Conservation (phyloP, 169 alveolate species). For the Amoebophrya sp. region DNA sequence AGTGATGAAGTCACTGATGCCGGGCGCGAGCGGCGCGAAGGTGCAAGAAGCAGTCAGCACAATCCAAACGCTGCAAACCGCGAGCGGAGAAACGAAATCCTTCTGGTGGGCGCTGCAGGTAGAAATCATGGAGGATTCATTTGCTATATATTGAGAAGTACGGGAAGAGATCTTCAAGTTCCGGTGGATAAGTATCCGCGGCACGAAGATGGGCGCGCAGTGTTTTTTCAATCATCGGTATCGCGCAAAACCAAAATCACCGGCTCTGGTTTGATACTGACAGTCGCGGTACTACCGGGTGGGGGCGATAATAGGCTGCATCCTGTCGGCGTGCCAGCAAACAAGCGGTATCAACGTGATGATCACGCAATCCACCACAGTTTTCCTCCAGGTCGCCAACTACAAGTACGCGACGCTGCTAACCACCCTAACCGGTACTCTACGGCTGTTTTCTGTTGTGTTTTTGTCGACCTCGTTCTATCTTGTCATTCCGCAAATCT, state of each 20-base stretch:
- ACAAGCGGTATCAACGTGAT: conserved; percentile 49
- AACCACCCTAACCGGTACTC: background rate
- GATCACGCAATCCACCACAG: conserved; percentile 45
- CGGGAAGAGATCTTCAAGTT: too few relatives aligned
- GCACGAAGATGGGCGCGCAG: too few relatives aligned
- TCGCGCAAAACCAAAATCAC: too few relatives aligned
- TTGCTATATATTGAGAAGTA: too few relatives aligned
- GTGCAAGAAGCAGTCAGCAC: background rate
- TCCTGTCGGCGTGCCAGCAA: conserved; percentile 48
- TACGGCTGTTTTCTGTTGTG: too few relatives aligned
- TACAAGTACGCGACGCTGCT: background rate
- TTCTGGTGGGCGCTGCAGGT: background rate
- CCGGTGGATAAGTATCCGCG: too few relatives aligned
- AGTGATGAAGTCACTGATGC: background rate
- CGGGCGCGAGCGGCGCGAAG: background rate
- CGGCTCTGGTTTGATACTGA: too few relatives aligned
- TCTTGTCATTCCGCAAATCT: background rate
- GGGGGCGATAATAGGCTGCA: conserved; percentile 38
- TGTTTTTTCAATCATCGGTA: too few relatives aligned
- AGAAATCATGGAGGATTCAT: too few relatives aligned
- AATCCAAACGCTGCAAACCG: background rate
- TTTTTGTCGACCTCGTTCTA: too few relatives aligned
- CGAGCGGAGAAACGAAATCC: background rate
- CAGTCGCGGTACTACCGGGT: conserved; percentile 28
- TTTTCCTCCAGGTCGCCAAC: conserved; percentile 31